Conservation (phyloP, 768 basidiomycete species). For the Termitomyces sp. region DNA sequence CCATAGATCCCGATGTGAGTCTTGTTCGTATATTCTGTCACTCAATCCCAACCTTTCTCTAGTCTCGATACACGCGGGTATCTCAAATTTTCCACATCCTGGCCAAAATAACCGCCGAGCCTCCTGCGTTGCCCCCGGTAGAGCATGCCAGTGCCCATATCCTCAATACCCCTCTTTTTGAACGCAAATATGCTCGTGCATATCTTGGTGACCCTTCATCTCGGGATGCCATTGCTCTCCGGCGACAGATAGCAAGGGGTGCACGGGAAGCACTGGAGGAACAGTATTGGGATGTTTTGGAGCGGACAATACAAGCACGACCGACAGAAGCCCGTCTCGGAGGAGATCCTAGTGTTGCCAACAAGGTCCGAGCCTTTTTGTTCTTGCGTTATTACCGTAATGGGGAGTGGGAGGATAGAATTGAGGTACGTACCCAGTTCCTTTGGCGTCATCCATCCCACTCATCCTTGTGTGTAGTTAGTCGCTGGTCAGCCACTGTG, state of each 20-base stretch:
- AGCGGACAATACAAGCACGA: slow-evolving; percentile 74
- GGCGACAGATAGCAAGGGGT: slow-evolving; percentile 73
- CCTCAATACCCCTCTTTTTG: slow-evolving; percentile 71
- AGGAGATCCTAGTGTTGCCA: slow-evolving; percentile 84
- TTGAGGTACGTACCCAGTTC: slow-evolving; percentile 59
- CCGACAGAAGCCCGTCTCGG: slow-evolving; percentile 85
- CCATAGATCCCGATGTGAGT: slow-evolving; percentile 56
- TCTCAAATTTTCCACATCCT: slow-evolving; percentile 70
- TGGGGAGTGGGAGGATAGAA: slow-evolving; percentile 82
- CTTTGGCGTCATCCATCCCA: neutral
- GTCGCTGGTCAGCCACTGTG: slow-evolving; percentile 86
- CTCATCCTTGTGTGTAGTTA: slow-evolving; percentile 39
- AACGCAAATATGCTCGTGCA: slow-evolving; percentile 76
- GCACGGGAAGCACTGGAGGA: slow-evolving; percentile 81
- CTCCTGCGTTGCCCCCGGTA: slow-evolving; percentile 66
- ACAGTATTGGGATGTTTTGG: slow-evolving; percentile 82
- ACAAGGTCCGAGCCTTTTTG: slow-evolving; percentile 87
- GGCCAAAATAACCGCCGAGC: slow-evolving; percentile 71
- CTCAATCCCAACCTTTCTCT: neutral
- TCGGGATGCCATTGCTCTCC: slow-evolving; percentile 58
- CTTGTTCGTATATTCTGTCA: neutral
- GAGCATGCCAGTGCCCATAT: slow-evolving; percentile 82
- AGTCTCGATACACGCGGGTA: slow-evolving; percentile 55
- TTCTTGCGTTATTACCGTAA: slow-evolving; percentile 73
- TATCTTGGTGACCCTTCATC: slow-evolving; percentile 69